Base-by-base conservation (phyloP, 2,329 filamentous ascomycete species). In the Xylariales sp. region DNA sequence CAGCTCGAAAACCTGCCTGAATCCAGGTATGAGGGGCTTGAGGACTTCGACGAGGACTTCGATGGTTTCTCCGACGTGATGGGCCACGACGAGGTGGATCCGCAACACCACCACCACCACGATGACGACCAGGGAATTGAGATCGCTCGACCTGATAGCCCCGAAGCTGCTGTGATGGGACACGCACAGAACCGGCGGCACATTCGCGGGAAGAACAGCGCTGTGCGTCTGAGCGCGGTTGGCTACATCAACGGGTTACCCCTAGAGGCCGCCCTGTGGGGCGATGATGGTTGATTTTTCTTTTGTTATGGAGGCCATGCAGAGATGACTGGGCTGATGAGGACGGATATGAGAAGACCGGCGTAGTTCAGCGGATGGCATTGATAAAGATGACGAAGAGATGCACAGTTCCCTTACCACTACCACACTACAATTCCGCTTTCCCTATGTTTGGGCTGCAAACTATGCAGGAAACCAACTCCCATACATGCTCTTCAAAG, bases 181-280 rank as follows among this genome's bases (percentile, higher is more conserved):
- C n/a, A n/a, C n/a, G n/a, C n/a, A n/a, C n/a, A n/a, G n/a, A 33
- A 50, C 15, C 41, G 48, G 27, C 41, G 42, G 7, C 49, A 52
- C 14, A 46, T 45, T 23, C 38, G 43, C 17, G 47, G 43, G 39
- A 56, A 57, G 49, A 54, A 65, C 51, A 69, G 63, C 48, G 58
- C 60, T 34, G 67, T 64, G 10, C 61, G 69, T 5, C 49, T 67
- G 29, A 67, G 64, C 36, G 65, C 65, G 2, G 63, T 67, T 13
- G 64, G 64, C 14, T 46, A 47, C 16, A 44, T 52, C 6, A 47
- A 49, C 18, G 51, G 59, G 6, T 49, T 57, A 24, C 59, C 60
- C 5, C 21, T 24, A 13, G 37, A 39, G 24, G 23, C 16, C 20
- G 29, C 20, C 3, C 62, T 55, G 50, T 66, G 62, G 65, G 65